Conservation (phyloP, 768 basidiomycete genomes). For the Tylopilus vinaceipallidus region DNA sequence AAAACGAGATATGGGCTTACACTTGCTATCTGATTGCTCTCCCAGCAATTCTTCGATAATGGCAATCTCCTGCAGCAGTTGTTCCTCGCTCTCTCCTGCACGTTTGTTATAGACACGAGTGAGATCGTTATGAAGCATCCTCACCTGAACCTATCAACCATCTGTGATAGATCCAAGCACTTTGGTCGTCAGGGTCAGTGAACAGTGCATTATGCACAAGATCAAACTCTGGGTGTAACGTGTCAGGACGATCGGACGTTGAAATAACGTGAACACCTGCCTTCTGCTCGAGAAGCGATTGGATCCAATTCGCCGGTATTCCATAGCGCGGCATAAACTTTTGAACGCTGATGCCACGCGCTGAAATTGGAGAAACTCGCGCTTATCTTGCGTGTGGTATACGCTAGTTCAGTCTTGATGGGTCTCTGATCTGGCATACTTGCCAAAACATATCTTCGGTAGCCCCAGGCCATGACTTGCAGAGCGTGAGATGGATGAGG, state of each 20-base stretch:
- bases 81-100: conserved; percentile 53
- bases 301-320: conserved; percentile 51
- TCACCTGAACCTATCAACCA: conserved; percentile 87
- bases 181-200: conserved; percentile 95
- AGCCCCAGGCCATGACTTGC: conserved; percentile 92
- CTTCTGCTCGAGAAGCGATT: conserved; percentile 61
- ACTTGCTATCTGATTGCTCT: conserved; percentile 92
- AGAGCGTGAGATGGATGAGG: conserved; percentile 3
- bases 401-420: conserved; percentile 69
- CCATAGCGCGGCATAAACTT: conserved; percentile 70
- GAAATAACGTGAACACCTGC: conserved; percentile 36
- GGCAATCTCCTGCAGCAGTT: conserved; percentile 72
- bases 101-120: neutral
- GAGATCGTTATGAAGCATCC: conserved; percentile 10
- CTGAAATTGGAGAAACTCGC: conserved; percentile 96
- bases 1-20: conserved; percentile 41
- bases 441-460: conserved; percentile 81
- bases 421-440: conserved; percentile 61
- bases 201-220: conserved; percentile 92
- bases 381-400: conserved; percentile 89
- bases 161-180: conserved; percentile 98
- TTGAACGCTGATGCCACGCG: conserved; percentile 97
- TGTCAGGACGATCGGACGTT: neutral
- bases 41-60: conserved; percentile 81
- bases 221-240: conserved; percentile 69